A percentile compares a stretch with the other conserved stretches of the same genome.
phyloP scores from a whole-genome alignment of 2,329 filamentous ascomycete species.

The Fusarium metavorans region DNA sequence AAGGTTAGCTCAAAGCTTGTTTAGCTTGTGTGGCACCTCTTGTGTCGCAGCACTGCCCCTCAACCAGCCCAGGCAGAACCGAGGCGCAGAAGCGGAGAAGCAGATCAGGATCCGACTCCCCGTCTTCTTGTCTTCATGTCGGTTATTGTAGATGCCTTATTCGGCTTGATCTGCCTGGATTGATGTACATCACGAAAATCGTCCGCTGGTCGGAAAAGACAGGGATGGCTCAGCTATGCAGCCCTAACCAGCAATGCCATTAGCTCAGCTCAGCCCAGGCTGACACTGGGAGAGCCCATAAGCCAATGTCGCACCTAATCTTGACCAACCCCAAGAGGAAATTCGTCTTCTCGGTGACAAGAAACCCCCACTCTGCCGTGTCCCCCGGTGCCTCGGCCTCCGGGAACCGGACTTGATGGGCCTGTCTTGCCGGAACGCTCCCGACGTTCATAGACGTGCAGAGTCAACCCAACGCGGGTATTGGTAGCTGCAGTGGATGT shows the following conservation, averaged over 20 bases:
- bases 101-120: not conserved
- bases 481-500: not conserved
- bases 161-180: not conserved
- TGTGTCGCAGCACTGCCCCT: not conserved
- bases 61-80: not conserved
- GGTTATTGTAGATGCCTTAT: not conserved
- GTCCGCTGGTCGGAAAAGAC: not conserved
- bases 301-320: not conserved
- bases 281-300: not conserved
- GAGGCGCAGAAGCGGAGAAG: not conserved
- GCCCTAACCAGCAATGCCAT: not conserved
- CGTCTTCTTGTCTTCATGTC: not conserved
- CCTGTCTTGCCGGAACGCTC: not conserved
- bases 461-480: not conserved
- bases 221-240: not conserved
- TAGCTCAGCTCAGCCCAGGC: not conserved
- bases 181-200: not conserved
- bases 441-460: not conserved
- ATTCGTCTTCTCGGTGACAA: not conserved
- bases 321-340: not conserved
- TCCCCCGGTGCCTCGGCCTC: not conserved
- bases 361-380: not conserved
- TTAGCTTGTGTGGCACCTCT: not conserved
- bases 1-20: not conserved
- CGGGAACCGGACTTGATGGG: not conserved